These are phyloP conservation scores for Aspergillus candidus DNA, from an alignment of 2,329 filamentous ascomycete genomes.

Conservation along the genomic window DNA sequence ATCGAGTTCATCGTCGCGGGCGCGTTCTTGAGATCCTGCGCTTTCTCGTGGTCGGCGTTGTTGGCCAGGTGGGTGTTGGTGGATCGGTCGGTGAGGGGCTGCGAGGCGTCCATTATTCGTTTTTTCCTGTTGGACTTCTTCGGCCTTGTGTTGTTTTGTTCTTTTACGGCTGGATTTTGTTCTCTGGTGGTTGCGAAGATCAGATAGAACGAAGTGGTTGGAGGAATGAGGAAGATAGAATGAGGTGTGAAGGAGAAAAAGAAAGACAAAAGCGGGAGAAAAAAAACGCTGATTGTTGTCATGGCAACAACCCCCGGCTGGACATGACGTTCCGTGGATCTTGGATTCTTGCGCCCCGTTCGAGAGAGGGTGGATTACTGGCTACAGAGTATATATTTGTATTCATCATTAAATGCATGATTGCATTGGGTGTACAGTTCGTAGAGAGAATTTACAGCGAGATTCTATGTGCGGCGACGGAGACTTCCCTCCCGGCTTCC, in stretches of 20 bases:
- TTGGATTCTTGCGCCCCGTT: too few species aligned
- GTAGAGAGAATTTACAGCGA: too few species aligned
- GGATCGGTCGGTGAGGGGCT: slow-evolving; percentile 36
- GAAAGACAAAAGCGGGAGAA: slow-evolving; percentile 18
- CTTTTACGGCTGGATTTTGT: neutral
- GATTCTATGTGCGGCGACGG: too few species aligned
- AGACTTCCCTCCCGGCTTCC: too few species aligned
- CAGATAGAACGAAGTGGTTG: neutral
- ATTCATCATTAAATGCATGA: too few species aligned
- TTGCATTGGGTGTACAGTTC: too few species aligned
- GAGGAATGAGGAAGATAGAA: slow-evolving; percentile 3
- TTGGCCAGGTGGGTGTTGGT: slow-evolving; percentile 37
- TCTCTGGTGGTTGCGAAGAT: neutral
- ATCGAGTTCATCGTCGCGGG: slow-evolving; percentile 30
- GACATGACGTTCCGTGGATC: too few species aligned
- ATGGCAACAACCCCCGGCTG: slow-evolving; percentile 25
- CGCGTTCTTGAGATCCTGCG: slow-evolving; percentile 28
- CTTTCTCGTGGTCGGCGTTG: slow-evolving; percentile 18
- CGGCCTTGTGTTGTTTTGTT: neutral
- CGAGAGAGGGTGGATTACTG: too few species aligned
- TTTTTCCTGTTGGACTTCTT: neutral
- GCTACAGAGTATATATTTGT: too few species aligned
- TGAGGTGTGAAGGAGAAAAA: slow-evolving; percentile 6
- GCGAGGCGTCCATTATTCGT: slow-evolving; percentile 27
- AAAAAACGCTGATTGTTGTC: slow-evolving; percentile 36